Percentiles rank a stretch among this genome's conserved stretches.
These are phyloP conservation scores for Phytophthora foliorum DNA, from an alignment of 352 stramenopile species.

Conservation along the genomic window DNA sequence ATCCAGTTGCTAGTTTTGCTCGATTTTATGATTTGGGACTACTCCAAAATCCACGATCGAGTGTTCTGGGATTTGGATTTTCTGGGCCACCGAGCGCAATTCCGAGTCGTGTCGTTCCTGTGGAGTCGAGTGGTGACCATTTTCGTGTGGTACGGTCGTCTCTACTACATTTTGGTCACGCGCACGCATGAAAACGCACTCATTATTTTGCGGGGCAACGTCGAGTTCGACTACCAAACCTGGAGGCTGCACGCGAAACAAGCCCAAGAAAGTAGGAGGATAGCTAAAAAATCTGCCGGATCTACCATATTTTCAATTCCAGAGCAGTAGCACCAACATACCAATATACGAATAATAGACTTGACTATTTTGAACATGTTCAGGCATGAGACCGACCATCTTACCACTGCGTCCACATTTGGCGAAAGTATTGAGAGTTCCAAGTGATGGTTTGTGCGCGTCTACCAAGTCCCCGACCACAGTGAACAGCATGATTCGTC, in stretches of 20 bases:
- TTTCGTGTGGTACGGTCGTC: conserved; percentile 34
- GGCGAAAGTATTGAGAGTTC: background rate
- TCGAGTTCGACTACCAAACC: conserved; percentile 41
- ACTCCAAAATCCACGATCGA: conserved; percentile 26
- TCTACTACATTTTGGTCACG: conserved; percentile 38
- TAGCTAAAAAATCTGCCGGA: background rate
- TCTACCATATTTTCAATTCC: background rate
- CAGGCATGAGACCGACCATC: background rate
- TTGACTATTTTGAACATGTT: background rate
- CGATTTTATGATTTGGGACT: conserved; percentile 28
- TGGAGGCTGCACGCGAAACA: conserved; percentile 28
- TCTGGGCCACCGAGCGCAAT: conserved; percentile 24
- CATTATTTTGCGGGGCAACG: conserved; percentile 34
- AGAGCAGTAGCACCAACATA: conserved; percentile 4
- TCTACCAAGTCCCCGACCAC: background rate
- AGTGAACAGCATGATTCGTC: conserved; percentile 9
- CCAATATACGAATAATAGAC: background rate
- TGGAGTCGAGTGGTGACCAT: conserved; percentile 40
- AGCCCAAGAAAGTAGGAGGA: conserved; percentile 3
- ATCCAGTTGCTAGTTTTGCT: conserved; percentile 28
- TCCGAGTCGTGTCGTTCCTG: conserved; percentile 38
- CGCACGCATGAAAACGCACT: conserved; percentile 31
- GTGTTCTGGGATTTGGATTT: conserved; percentile 36
- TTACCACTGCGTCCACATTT: background rate
- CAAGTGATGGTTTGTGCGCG: too few relatives aligned